Evolutionary conservation across 2,329 filamentous ascomycete genomes (phyloP), one percentile per base, ranked within the genome.

Genomic region (Biscogniauxia marginata): DNA sequence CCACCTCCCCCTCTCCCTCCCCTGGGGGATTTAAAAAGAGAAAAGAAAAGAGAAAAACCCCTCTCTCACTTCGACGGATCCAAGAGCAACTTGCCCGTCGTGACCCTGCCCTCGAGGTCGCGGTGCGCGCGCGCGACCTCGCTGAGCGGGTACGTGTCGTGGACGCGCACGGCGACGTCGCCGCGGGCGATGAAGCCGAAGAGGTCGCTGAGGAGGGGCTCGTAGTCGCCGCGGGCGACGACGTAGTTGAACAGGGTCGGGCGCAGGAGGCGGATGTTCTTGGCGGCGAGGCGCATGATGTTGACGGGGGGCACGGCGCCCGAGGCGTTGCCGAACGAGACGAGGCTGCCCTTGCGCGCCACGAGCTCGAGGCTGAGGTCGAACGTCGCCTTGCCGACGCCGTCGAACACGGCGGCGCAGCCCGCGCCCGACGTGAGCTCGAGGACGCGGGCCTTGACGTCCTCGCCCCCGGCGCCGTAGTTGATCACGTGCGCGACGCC

Each of bases 361-460:
- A 93, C 80, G 64, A 85, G 83, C 62, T 92, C 84, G 61, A 96
- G 71, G 66, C 87, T 88, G 19, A 84, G 79, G 64, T 96, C 90
- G 75, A 95, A 96, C 0, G 93, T 96, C 49, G 82, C 81, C 76
- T 91, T 91, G 11, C 92, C 93, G 2, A 96, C 90, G 5, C 90
- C 89, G 70, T 96, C 92, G 70, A 91, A 96, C 23, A 96, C 88
- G 8, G 87, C 91, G 61, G 85, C 83, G 2, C 88, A 86, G 7
- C 93, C 93, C 57, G 85, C 76, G 0, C 88, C 88, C 1, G 79
- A 83, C 0, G 91, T 96, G 49, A 90, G 85, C 69, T 89, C 81
- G 65, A 81, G 77, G 5, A 91, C 86, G 69, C 82, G 79, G 39
- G 71, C 73, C 55, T 82, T 82, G 21, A 88, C 76, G 59, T 82